Conservation (phyloP, 1,284 basidiomycete species). For the Exobasidium rhododendri region DNA sequence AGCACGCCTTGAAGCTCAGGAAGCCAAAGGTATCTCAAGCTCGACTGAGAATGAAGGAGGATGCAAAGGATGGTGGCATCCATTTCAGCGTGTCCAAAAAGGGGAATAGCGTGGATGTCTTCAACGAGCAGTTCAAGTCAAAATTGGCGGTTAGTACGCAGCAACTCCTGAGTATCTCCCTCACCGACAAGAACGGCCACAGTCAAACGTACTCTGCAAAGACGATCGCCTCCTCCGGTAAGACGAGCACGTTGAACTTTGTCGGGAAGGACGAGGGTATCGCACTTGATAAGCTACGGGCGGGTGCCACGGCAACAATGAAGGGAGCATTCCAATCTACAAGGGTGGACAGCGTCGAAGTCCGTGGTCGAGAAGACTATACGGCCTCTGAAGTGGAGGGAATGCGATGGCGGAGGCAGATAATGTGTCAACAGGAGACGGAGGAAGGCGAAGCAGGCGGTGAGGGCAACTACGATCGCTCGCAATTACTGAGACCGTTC, state of each 20-base stretch:
- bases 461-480: neutral
- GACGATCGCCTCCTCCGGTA: neutral
- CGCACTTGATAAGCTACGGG: neutral
- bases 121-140: neutral
- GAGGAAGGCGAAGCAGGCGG: neutral
- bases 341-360: neutral
- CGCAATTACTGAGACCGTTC: neutral
- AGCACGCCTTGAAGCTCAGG: neutral
- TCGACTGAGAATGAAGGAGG: neutral
- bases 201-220: constrained; percentile 1
- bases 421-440: neutral
- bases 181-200: neutral
- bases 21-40: constrained; percentile 3
- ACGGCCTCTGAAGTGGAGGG: neutral
- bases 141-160: neutral
- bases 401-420: neutral
- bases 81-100: neutral
- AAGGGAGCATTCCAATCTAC: neutral
- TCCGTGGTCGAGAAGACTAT: constrained; percentile 5
- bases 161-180: neutral
- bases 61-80: neutral
- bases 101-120: neutral
- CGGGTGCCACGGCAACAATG: neutral
- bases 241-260: neutral
- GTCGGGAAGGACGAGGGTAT: neutral